Conservation (phyloP, 306 rosid species). For the Acmispon strigosus region DNA sequence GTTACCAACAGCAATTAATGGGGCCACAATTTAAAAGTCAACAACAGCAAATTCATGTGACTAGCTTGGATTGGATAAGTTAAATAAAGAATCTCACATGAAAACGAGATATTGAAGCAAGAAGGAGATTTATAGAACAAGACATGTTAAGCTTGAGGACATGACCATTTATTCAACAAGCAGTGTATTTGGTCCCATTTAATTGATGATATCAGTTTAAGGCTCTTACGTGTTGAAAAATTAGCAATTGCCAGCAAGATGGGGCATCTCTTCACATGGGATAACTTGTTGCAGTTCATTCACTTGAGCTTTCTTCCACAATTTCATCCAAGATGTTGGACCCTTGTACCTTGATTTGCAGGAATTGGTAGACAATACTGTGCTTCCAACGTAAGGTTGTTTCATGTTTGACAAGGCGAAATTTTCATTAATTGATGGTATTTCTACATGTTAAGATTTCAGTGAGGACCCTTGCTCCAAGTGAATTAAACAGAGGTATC, state of each 20-base stretch:
- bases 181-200: slow-evolving; percentile 16
- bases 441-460: background rate
- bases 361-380: background rate
- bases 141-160: background rate
- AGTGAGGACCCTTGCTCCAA: no score
- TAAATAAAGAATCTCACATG: slow-evolving; percentile 19
- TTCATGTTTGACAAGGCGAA: background rate
- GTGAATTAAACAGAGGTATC: no score
- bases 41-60: background rate
- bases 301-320: background rate
- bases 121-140: slow-evolving; percentile 5
- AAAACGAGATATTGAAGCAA: background rate
- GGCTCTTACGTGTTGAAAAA: slow-evolving; percentile 1
- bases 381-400: slow-evolving; percentile 13
- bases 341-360: background rate
- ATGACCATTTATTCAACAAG: background rate
- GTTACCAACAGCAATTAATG: background rate
- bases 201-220: background rate
- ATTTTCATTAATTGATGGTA: background rate
- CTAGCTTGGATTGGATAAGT: background rate
- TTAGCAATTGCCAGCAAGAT: slow-evolving; percentile 11
- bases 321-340: slow-evolving; percentile 2
- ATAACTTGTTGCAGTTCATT: background rate
- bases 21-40: background rate
- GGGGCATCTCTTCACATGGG: slow-evolving; percentile 38